These are phyloP conservation scores for Colletotrichum incanum DNA, from an alignment of 2,329 filamentous ascomycete genomes.

Conservation along the genomic window DNA sequence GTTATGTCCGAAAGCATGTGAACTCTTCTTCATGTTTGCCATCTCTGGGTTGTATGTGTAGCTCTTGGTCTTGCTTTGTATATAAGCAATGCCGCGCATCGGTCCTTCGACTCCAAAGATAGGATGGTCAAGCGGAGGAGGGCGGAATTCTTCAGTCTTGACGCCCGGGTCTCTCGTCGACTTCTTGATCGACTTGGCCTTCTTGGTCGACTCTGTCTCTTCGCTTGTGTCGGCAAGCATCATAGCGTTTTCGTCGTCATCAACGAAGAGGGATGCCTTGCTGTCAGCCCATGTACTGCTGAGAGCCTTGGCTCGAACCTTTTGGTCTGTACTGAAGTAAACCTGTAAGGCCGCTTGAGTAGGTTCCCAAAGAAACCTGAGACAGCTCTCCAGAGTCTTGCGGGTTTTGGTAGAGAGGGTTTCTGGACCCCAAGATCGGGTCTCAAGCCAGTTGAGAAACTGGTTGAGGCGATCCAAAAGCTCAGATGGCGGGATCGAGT, in stretches of 20 bases:
- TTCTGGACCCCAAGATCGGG: neutral
- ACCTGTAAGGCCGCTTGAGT: neutral
- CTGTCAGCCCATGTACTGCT: neutral
- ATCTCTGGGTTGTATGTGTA: neutral
- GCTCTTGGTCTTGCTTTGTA: neutral
- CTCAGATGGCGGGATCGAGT: neutral
- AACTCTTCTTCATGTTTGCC: neutral
- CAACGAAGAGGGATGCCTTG: neutral
- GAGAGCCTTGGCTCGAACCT: neutral
- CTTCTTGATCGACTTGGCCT: neutral
- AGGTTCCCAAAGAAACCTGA: neutral
- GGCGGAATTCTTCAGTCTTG: neutral
- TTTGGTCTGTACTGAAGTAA: neutral
- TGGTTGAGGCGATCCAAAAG: neutral
- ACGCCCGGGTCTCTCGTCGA: neutral
- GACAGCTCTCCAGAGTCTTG: neutral
- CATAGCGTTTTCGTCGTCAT: neutral
- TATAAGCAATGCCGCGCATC: neutral
- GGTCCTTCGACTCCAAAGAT: neutral
- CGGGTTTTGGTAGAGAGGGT: neutral
- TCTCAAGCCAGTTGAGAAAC: neutral
- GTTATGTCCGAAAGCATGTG: slow-evolving; percentile 49
- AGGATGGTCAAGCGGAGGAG: neutral
- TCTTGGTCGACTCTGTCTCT: neutral
- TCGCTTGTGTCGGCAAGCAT: neutral